phyloP scores from a whole-genome alignment of 164 flowering plant species.

The Paratinospora sagittata region DNA sequence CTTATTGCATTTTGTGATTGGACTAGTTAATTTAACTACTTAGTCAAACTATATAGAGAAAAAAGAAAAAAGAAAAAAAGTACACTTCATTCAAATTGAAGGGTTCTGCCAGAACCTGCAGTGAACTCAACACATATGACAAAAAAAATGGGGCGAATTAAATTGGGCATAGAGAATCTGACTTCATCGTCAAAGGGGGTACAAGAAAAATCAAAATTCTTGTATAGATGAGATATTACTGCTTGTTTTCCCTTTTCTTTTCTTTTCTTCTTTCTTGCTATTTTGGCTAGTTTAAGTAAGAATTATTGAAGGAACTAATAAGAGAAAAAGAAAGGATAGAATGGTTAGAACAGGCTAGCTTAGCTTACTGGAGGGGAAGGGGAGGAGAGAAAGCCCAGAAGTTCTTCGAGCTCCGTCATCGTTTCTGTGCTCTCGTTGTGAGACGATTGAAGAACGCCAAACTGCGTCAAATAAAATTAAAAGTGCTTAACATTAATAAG shows the following conservation, averaged over 20 bases:
- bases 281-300: neutral
- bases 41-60: too few relatives aligned
- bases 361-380: constrained; percentile 70
- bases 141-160: neutral
- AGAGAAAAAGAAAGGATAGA: neutral
- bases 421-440: constrained; percentile 22
- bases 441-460: neutral
- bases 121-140: neutral
- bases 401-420: constrained; percentile 88
- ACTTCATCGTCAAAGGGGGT: neutral
- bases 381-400: constrained; percentile 63
- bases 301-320: neutral
- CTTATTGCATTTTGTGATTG: too few relatives aligned
- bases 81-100: neutral
- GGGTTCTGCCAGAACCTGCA: neutral
- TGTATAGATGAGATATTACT: neutral
- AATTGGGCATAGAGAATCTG: neutral
- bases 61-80: too few relatives aligned
- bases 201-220: neutral
- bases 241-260: neutral
- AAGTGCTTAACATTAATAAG: too few relatives aligned
- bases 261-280: too few relatives aligned
- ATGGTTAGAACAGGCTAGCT: neutral
- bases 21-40: neutral
- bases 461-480: too few relatives aligned